Base-by-base conservation (phyloP, 306 rosid genomes). In the Casuarina glauca region DNA sequence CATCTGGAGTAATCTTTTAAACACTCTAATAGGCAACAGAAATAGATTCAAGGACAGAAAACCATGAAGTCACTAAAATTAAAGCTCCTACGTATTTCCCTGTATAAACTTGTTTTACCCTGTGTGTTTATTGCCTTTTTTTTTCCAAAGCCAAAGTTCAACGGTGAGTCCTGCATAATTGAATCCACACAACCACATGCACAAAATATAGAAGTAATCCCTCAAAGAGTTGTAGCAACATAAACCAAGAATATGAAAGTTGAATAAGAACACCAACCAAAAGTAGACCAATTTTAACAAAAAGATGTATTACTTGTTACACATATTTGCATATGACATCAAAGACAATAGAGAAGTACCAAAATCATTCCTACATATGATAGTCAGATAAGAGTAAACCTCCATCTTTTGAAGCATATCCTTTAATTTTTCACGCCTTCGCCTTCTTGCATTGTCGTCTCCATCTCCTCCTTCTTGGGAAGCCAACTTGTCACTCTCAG, bases 391-490 rank as follows among this genome's bases (percentile, higher is more conserved):
- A 62, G 78, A 74, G 48, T 43, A 74, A 69, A 93, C 97, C 97
- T 91, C 93, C 93, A 91, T 82, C 77, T 91, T 93, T 70, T 91
- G 95, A 77, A 93, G 94, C 95, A 93, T 88, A 84, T 93, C 97
- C 79, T 87, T 93, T 64, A 93, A 75, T 76, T 91, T 93, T 77
- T 93, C 98, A 74, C 92, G 98, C 6, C 97, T 84, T 8, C 94
- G 86, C 81, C 90, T 77, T 74, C 98, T 89, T 36, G 91, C 98
- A 77, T 93, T 93, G 52, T 90, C 96, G 74, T 93, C 98, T 66
- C 89, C 95, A 80, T 94, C 98, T 74, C 90, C 98, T 71, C 81
- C 94, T 72, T 91, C 97, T 88, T 89, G 97, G 60, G 89, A 88
- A 75, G 89, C 97, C 79, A 93, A 74, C 86, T 93, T 94, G 84